Conservation (phyloP, 306 rosid species). For the Casuarina equisetifolia region DNA sequence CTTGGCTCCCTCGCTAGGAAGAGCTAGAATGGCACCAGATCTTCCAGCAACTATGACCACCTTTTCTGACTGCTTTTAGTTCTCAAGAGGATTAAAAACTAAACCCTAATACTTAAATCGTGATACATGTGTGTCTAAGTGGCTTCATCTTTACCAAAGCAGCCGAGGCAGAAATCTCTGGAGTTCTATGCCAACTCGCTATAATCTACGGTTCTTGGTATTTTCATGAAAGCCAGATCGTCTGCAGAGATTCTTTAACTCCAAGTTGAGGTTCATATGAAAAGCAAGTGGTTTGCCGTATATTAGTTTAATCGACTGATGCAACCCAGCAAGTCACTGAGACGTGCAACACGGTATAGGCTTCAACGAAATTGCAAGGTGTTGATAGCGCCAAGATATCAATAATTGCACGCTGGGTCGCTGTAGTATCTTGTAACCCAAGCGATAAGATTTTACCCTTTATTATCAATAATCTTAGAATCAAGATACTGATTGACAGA, state of each 20-base stretch:
- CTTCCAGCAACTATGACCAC: not conserved
- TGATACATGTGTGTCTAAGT: not conserved
- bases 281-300: too few species aligned
- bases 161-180: not conserved
- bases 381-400: conserved; percentile 18
- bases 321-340: conserved; percentile 23
- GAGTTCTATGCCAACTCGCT: too few species aligned
- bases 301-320: not conserved
- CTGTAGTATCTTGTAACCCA: conserved; percentile 37
- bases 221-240: too few species aligned
- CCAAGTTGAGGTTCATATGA: too few species aligned
- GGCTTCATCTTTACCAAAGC: not conserved
- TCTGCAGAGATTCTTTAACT: too few species aligned
- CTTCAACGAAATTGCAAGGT: not conserved
- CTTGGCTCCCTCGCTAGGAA: too few species aligned
- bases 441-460: conserved; percentile 52
- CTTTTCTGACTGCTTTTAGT: not conserved
- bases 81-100: too few species aligned
- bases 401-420: conserved; percentile 20
- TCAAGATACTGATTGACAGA: conserved; percentile 47
- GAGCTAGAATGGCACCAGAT: too few species aligned
- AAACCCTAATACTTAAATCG: not conserved
- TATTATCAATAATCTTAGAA: conserved; percentile 28
- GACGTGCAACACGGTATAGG: conserved; percentile 16
- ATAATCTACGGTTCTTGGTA: too few species aligned